A percentile compares a stretch with the other conserved stretches of the same genome.
These are phyloP conservation scores for Centaurea solstitialis DNA, from an alignment of 129 eudicot genomes.

Conservation along the genomic window DNA sequence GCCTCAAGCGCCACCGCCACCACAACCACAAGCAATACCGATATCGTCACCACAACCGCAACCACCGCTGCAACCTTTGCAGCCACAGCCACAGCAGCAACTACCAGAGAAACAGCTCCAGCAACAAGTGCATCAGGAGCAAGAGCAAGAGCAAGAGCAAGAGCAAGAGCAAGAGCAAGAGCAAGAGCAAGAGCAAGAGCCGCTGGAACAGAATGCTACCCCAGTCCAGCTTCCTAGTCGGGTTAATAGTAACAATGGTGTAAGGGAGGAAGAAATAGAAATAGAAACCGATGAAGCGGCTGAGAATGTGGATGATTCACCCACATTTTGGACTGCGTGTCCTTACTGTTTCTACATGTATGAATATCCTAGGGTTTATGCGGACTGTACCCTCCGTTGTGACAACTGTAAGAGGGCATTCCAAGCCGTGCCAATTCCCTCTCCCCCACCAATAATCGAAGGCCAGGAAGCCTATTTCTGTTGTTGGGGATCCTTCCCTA, in stretches of 20 bases:
- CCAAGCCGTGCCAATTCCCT: slow-evolving; percentile 63
- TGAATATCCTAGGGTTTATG: slow-evolving; percentile 64
- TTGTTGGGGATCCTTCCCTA: slow-evolving; percentile 84
- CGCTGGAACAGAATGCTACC: slow-evolving; percentile 11
- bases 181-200: background rate
- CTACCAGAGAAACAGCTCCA: background rate
- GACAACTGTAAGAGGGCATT: slow-evolving; percentile 78
- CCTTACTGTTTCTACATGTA: slow-evolving; percentile 81
- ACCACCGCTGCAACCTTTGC: background rate
- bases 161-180: slow-evolving; percentile 11
- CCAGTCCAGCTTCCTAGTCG: background rate
- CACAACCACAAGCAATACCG: background rate
- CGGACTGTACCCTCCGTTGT: slow-evolving; percentile 69
- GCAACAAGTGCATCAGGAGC: background rate
- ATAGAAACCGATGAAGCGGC: background rate
- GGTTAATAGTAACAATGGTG: slow-evolving; percentile 28
- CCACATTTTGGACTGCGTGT: slow-evolving; percentile 85
- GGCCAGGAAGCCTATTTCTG: slow-evolving; percentile 52
- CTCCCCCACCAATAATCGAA: slow-evolving; percentile 58
- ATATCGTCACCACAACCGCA: background rate
- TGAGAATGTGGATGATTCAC: slow-evolving; percentile 27
- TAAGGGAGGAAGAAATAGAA: slow-evolving; percentile 29
- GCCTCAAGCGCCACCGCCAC: background rate
- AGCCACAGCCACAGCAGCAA: background rate
- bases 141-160: slow-evolving; percentile 6